These are phyloP conservation scores for Platanus orientalis DNA, from an alignment of 164 flowering plant species.

Conservation along the genomic window DNA sequence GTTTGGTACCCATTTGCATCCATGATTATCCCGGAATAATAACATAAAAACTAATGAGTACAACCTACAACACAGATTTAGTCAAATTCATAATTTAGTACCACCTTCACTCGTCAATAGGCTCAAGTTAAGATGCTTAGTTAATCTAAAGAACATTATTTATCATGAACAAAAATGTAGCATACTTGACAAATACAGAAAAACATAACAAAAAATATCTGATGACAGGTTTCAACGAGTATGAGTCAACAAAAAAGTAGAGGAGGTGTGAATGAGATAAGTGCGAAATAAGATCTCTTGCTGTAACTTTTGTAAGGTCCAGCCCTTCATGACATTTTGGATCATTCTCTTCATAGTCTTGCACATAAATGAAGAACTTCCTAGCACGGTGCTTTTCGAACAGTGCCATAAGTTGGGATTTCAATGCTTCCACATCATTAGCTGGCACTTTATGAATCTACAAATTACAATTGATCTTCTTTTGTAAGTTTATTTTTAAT, in stretches of 20 bases:
- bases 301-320: constrained; percentile 67
- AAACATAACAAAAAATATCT: background rate
- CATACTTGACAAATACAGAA: background rate
- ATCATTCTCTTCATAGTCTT: constrained; percentile 84
- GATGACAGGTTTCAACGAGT: background rate
- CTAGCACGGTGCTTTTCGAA: constrained; percentile 93
- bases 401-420: constrained; percentile 87
- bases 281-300: constrained; percentile 78
- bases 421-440: constrained; percentile 93
- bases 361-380: constrained; percentile 92
- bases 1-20: background rate
- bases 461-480: constrained; percentile 3
- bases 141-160: background rate
- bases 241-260: background rate
- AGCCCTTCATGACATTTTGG: constrained; percentile 92
- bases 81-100: too few relatives aligned
- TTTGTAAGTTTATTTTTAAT: background rate
- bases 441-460: constrained; percentile 95
- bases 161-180: background rate
- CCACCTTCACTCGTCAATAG: too few relatives aligned
- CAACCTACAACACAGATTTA: background rate
- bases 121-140: too few relatives aligned
- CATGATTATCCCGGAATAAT: too few relatives aligned
- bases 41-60: background rate
- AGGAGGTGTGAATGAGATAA: constrained; percentile 10